Conservation (phyloP, 73 alveolate species). For the Diophrys appendiculata region DNA sequence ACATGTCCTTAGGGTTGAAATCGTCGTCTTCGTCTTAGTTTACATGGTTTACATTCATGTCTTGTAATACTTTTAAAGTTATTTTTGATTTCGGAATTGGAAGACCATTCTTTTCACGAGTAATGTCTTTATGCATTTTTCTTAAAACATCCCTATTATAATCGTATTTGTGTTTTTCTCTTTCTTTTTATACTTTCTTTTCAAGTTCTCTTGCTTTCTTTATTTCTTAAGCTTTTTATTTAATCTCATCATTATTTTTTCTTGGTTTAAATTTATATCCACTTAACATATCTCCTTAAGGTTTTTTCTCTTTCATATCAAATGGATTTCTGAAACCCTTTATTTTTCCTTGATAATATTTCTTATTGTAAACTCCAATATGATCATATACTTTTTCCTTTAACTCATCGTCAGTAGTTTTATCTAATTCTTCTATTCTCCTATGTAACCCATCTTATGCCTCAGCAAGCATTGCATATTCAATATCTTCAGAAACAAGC, state of each 20-base stretch:
- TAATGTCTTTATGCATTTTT: not conserved
- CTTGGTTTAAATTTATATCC: no score
- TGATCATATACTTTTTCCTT: not conserved
- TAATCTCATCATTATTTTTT: not conserved
- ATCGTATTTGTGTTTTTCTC: not conserved
- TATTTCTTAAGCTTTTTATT: not conserved
- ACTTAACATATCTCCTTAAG: not conserved
- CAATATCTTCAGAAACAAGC: not conserved
- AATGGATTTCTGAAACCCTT: not conserved
- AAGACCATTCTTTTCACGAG: not conserved
- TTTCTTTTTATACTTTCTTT: not conserved
- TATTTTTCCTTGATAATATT: not conserved
- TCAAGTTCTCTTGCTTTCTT: not conserved
- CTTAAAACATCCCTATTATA: not conserved
- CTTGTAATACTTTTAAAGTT: not conserved
- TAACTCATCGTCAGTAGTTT: not conserved
- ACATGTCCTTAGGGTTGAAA: no score
- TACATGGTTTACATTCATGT: no score
- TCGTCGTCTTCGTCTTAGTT: no score
- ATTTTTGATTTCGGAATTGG: not conserved
- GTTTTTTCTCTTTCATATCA: not conserved
- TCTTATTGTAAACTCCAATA: not conserved
- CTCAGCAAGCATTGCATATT: not conserved
- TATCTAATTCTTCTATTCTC: not conserved
- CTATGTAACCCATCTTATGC: not conserved